Conservation (phyloP, 176 grass and related monocot genomes). For the Carex pumila region DNA sequence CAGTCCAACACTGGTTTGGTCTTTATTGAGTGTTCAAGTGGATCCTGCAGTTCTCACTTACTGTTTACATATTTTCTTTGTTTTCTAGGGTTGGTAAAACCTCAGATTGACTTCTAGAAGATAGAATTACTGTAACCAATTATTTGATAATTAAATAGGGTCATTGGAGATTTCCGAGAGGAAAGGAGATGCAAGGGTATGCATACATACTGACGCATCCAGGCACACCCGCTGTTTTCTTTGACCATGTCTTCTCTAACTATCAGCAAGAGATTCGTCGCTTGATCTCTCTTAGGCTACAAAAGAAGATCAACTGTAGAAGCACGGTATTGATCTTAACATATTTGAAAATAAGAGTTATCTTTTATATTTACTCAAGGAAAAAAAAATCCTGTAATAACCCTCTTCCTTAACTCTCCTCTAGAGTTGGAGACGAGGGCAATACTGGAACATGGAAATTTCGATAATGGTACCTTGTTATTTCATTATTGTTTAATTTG, state of each 20-base stretch:
- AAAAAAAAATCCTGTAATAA: background rate
- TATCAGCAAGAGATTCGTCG: conserved; percentile 58
- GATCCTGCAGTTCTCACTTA: too few relatives aligned
- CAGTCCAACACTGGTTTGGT: too few relatives aligned
- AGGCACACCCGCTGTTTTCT: conserved; percentile 90
- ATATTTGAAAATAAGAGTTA: background rate
- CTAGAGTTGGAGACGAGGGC: background rate
- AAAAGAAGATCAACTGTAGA: conserved; percentile 69
- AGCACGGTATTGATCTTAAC: conserved; percentile 49
- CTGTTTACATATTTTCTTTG: too few relatives aligned
- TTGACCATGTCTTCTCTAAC: conserved; percentile 87
- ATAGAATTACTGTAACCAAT: background rate
- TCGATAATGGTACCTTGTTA: background rate
- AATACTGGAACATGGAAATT: background rate
- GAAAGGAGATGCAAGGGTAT: conserved; percentile 99
- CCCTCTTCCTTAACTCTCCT: background rate
- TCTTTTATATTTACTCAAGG: background rate
- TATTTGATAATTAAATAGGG: conserved; percentile 48
- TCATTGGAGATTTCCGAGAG: conserved; percentile 92
- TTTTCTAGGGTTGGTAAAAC: too few relatives aligned
- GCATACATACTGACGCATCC: conserved; percentile 95
- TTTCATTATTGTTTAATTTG: background rate
- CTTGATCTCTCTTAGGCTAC: conserved; percentile 52
- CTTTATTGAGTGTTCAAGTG: too few relatives aligned
- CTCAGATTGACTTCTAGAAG: background rate